These are phyloP conservation scores for Mycena vulgaris DNA, from an alignment of 768 basidiomycete species.

Conservation along the genomic window DNA sequence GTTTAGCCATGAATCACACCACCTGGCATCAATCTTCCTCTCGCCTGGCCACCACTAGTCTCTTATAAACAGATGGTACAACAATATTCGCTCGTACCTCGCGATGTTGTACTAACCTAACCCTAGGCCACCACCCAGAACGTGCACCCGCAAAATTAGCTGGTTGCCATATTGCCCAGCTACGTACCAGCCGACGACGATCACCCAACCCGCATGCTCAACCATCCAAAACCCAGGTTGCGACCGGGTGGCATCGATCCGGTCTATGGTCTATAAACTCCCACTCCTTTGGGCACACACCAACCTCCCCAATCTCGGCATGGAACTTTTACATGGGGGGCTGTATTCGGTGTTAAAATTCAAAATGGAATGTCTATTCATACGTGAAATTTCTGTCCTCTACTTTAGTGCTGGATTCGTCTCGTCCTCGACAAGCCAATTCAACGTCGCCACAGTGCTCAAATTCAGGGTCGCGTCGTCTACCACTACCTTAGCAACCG, in stretches of 20 bases:
- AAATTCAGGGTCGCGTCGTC: not conserved
- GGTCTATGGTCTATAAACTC: too few relatives aligned
- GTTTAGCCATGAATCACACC: constrained; percentile 1
- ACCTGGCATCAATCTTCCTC: not conserved
- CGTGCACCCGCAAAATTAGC: not conserved
- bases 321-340: too few relatives aligned
- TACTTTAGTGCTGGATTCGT: not conserved
- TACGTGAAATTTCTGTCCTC: not conserved
- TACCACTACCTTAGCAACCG: not conserved
- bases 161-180: not conserved
- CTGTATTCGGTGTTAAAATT: not conserved
- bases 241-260: not conserved
- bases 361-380: not conserved
- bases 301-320: not conserved
- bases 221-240: not conserved
- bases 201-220: not conserved
- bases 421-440: not conserved
- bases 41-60: too few relatives aligned
- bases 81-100: too few relatives aligned
- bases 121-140: not conserved
- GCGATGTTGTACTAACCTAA: too few relatives aligned
- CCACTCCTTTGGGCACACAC: too few relatives aligned
- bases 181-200: not conserved
- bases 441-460: not conserved
- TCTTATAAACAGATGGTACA: too few relatives aligned